Evolutionary conservation across 2,329 filamentous ascomycete species (phyloP), one percentile per base, ranked within the genome.

Genomic region (Fulvia fulva): DNA sequence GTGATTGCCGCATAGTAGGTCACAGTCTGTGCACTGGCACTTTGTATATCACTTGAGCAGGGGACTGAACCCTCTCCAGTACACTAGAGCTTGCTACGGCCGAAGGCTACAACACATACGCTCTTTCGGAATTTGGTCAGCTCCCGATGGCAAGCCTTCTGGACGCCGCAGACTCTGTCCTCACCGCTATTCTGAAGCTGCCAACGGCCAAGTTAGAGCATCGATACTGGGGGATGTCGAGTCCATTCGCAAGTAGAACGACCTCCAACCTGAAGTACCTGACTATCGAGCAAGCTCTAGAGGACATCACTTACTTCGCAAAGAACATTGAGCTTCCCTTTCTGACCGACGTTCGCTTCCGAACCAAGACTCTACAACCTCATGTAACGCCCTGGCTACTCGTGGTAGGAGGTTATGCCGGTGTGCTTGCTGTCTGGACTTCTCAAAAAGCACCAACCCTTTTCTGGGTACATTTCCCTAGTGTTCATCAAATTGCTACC

Each of bases 121-220:
- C 74, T 1, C 67, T 71, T 2, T 77, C 74, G 1, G 65, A 70
- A n/a, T 77, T 76, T 55, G 61, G 70, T 56, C 61, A 69, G 6
- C 65, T 76, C 5, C 68, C 73, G 9, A 66, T 69, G 56, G 60
- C 72, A 25, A 67, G 70, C 3, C 69, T 72, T 1, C 59, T 76
- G 16, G 66, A 64, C 37, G 75, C 73, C 0, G 74, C 73, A 5
- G 69, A 67, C 6, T 71, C 69, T 41, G 74, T 77, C 26, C 66
- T 76, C 32, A 68, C 69, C 11, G 74, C 74, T 1, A 69, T 77
- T 9, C 57, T 71, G 30, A 77, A 78, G 61, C 74, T 75, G 0
- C 72, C 73, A 1, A 71, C 16, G 8, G 32, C 32, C 32, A 37
- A 37, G 53, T 23, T 51, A 23, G 49, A 51, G 30, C 49, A 51